phyloP scores from a whole-genome alignment of 2,329 filamentous ascomycete genomes.

The Pochonia chlamydosporia region DNA sequence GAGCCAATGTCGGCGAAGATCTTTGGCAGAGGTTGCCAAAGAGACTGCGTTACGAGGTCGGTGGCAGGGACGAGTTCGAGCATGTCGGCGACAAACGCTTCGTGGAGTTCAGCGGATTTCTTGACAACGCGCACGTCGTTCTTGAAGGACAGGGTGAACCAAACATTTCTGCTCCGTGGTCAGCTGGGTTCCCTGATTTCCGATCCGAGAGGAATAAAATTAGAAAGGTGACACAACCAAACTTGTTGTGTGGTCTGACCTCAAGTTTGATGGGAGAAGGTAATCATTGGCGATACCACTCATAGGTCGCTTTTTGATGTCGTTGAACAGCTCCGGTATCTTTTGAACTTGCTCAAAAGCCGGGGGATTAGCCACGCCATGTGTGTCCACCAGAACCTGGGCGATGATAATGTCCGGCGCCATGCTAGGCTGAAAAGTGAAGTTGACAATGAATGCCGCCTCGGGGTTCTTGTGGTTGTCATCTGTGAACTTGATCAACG shows the following conservation, averaged over 20 bases:
- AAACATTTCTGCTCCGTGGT: background rate
- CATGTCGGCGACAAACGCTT: background rate
- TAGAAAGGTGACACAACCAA: too few relatives aligned
- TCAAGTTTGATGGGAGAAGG: too few relatives aligned
- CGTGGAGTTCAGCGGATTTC: background rate
- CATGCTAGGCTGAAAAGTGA: too few relatives aligned
- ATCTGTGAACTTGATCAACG: background rate
- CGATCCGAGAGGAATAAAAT: background rate
- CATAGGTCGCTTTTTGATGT: background rate
- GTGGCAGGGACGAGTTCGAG: background rate
- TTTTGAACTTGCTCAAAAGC: too few relatives aligned
- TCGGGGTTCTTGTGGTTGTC: background rate
- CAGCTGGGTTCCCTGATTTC: too few relatives aligned
- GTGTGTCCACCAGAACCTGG: too few relatives aligned
- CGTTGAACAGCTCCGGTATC: background rate
- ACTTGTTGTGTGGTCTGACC: too few relatives aligned
- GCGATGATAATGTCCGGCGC: too few relatives aligned
- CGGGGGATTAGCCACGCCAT: too few relatives aligned
- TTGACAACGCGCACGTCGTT: background rate
- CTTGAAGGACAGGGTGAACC: background rate
- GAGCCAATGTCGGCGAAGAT: conserved; percentile 1
- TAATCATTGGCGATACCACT: background rate
- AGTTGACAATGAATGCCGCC: too few relatives aligned
- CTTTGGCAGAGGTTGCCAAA: background rate
- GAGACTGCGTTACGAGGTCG: background rate